A percentile compares a stretch with the other conserved stretches of the same genome.
Evolutionary conservation across 129 eudicot species (phyloP).

Genomic region (Flaveria linearis): DNA sequence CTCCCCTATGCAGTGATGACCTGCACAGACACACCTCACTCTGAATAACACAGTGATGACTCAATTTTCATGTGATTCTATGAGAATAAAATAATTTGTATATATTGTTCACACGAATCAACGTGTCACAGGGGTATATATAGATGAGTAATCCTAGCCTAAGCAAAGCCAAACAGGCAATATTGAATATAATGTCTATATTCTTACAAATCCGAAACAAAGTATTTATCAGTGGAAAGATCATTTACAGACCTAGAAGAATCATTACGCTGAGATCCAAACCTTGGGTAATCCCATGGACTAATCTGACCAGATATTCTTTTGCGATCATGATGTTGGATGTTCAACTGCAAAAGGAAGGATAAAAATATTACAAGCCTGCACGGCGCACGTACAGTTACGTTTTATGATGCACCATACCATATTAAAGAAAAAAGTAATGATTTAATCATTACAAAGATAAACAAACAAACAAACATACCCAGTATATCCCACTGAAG

Average conservation of each 20-base stretch:
- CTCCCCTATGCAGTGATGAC: constrained; percentile 45
- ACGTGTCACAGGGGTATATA: no score
- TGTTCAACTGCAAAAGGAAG: constrained; percentile 57
- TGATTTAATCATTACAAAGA: no score
- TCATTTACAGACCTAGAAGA: constrained; percentile 41
- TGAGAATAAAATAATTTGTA: background rate
- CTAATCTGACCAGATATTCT: constrained; percentile 62
- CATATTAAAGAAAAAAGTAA: background rate
- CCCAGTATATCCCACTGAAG: no score
- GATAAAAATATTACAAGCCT: background rate
- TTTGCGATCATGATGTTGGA: constrained; percentile 61
- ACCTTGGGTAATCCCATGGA: constrained; percentile 30
- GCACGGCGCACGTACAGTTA: background rate
- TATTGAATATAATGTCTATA: background rate
- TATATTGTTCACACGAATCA: background rate
- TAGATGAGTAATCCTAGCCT: no score
- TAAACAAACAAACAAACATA: no score
- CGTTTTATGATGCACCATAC: background rate
- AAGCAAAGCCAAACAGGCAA: no score
- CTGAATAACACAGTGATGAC: constrained; percentile 4
- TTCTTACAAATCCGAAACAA: background rate
- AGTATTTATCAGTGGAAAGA: background rate
- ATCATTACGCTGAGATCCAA: constrained; percentile 28
- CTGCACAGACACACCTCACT: constrained; percentile 19
- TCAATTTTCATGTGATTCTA: background rate